A percentile compares a stretch with the other conserved stretches of the same genome.
Conservation (phyloP, 495 filamentous ascomycete species). For the Aspergillus conjunctus region DNA sequence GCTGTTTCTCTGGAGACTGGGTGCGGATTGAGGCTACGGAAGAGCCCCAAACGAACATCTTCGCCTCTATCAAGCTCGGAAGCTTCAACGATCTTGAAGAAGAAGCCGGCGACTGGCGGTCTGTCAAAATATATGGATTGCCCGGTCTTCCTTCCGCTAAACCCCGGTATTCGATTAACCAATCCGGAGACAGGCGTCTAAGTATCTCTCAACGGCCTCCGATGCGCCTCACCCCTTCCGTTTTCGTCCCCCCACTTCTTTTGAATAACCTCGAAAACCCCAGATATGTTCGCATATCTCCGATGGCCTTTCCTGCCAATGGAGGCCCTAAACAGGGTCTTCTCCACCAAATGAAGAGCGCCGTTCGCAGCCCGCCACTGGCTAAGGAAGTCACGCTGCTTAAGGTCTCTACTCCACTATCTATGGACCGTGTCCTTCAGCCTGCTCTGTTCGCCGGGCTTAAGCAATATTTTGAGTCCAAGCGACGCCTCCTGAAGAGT, state of each 20-base stretch:
- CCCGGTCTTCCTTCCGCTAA: slow-evolving; percentile 63
- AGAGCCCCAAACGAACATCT: slow-evolving; percentile 60
- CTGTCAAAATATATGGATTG: slow-evolving; percentile 83
- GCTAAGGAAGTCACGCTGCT: slow-evolving; percentile 91
- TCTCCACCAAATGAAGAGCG: slow-evolving; percentile 48
- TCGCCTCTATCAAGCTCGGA: slow-evolving; percentile 53
- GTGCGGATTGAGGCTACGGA: slow-evolving; percentile 76
- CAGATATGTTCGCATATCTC: slow-evolving; percentile 71
- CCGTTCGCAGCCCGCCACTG: slow-evolving; percentile 68
- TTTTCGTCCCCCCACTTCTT: slow-evolving; percentile 81
- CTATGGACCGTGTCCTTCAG: slow-evolving; percentile 81
- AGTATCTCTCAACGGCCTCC: slow-evolving; percentile 54
- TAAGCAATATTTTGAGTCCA: slow-evolving; percentile 82
- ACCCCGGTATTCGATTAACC: slow-evolving; percentile 56
- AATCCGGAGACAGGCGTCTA: slow-evolving; percentile 47
- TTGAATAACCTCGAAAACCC: slow-evolving; percentile 79
- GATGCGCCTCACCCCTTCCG: slow-evolving; percentile 54
- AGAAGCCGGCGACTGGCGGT: slow-evolving; percentile 64
- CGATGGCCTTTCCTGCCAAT: slow-evolving; percentile 53
- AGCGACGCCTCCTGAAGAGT: slow-evolving; percentile 73
- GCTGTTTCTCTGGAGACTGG: slow-evolving; percentile 98
- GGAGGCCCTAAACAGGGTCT: slow-evolving; percentile 37
- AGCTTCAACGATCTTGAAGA: slow-evolving; percentile 50
- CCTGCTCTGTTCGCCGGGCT: slow-evolving; percentile 79
- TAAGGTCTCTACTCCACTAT: slow-evolving; percentile 84